These are phyloP conservation scores for Penicillium daleae DNA, from an alignment of 495 filamentous ascomycete genomes.

Conservation along the genomic window DNA sequence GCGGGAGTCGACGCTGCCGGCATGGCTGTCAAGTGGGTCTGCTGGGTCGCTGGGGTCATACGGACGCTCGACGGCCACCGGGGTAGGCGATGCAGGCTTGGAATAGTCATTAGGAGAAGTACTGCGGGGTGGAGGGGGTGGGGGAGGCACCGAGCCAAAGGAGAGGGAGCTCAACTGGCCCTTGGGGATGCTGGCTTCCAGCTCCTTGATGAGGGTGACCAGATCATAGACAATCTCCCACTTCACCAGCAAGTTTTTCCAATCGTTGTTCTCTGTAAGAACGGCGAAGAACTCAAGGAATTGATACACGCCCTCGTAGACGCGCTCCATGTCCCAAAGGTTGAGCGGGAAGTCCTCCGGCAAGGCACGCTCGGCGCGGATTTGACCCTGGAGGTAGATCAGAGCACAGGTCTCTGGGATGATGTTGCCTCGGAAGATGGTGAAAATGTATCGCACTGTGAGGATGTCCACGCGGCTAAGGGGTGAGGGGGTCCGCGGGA, in stretches of 20 bases:
- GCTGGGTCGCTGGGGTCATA: slow-evolving; percentile 55
- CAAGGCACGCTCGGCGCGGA: slow-evolving; percentile 64
- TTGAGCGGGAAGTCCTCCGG: slow-evolving; percentile 90
- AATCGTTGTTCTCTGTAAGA: slow-evolving; percentile 73
- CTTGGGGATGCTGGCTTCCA: slow-evolving; percentile 83
- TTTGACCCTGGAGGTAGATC: slow-evolving; percentile 90
- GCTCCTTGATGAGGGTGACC: slow-evolving; percentile 78
- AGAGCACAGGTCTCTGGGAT: slow-evolving; percentile 91
- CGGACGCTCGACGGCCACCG: slow-evolving; percentile 60
- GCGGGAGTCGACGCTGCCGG: slow-evolving; percentile 49
- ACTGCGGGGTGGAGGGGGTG: slow-evolving; percentile 32
- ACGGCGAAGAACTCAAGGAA: slow-evolving; percentile 95
- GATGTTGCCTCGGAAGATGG: slow-evolving; percentile 86
- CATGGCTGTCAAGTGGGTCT: slow-evolving; percentile 44
- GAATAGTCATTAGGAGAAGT: slow-evolving; percentile 37
- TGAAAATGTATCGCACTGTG: slow-evolving; percentile 87
- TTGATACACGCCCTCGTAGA: slow-evolving; percentile 85
- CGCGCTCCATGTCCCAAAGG: slow-evolving; percentile 95
- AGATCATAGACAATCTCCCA: slow-evolving; percentile 89
- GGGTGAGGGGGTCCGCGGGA: slow-evolving; percentile 38
- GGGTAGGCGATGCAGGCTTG: slow-evolving; percentile 36
- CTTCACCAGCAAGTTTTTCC: slow-evolving; percentile 74
- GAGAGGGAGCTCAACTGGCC: slow-evolving; percentile 57
- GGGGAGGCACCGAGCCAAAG: slow-evolving; percentile 36
- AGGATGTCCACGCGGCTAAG: slow-evolving; percentile 62